These are phyloP conservation scores for Plasmodium knowlesi DNA, from an alignment of 169 alveolate species.

Conservation along the genomic window DNA sequence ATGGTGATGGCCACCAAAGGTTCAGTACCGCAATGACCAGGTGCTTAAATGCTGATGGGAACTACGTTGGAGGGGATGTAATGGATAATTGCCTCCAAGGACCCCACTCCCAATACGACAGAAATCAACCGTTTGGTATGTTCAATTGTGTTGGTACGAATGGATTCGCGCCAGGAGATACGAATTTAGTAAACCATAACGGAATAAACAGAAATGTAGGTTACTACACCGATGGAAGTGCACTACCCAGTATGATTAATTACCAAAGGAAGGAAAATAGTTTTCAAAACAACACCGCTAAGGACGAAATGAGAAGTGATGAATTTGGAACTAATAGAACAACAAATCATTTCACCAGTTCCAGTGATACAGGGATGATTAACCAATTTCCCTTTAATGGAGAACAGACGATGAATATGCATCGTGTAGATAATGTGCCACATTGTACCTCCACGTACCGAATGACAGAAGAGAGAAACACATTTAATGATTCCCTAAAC, in stretches of 20 bases:
- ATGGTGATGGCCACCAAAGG: neutral
- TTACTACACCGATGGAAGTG: neutral
- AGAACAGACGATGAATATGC: neutral
- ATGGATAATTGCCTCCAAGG: neutral
- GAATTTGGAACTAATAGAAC: neutral
- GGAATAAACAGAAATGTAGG: neutral
- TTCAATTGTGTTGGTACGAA: neutral
- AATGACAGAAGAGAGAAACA: neutral
- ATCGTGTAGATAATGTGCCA: neutral
- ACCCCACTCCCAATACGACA: neutral
- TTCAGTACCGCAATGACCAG: neutral
- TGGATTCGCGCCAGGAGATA: neutral
- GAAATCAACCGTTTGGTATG: neutral
- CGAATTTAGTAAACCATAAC: neutral
- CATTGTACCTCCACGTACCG: neutral
- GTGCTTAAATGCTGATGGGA: neutral
- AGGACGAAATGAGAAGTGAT: neutral
- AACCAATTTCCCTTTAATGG: neutral
- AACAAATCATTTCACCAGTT: neutral
- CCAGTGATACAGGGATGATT: neutral
- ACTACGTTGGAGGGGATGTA: neutral
- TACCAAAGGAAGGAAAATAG: neutral
- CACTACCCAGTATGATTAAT: neutral
- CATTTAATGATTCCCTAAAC: neutral
- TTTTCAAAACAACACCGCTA: neutral